Conservation (phyloP, 2,329 filamentous ascomycete genomes). For the Cladosporium sp. region DNA sequence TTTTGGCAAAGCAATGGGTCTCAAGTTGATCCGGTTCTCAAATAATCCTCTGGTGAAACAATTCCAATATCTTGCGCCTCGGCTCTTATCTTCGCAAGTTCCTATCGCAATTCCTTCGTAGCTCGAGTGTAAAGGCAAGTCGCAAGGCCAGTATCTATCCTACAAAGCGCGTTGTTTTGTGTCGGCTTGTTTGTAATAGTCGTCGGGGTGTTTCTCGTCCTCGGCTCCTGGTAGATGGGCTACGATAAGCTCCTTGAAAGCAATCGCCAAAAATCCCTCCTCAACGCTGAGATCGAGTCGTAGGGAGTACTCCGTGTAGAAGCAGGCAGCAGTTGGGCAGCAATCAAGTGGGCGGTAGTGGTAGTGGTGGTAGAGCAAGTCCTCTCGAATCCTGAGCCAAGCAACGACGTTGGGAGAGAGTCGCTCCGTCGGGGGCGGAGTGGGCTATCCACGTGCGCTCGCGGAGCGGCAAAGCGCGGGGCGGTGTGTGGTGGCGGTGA, state of each 20-base stretch:
- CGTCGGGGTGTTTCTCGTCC: not conserved
- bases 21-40: slow-evolving; percentile 11
- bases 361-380: not conserved
- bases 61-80: slow-evolving; percentile 15
- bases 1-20: slow-evolving; percentile 24
- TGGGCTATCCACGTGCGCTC: slow-evolving; percentile 9
- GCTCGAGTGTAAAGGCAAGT: not conserved
- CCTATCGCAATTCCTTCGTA: not conserved
- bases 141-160: not conserved
- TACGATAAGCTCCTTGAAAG: not conserved
- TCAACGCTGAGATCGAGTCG: no score
- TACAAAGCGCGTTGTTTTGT: not conserved
- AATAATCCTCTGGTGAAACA: not conserved
- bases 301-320: no score
- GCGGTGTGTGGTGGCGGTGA: slow-evolving; percentile 5
- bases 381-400: slow-evolving; percentile 4
- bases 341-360: not conserved
- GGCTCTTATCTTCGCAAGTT: slow-evolving; percentile 9
- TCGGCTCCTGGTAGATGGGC: no score
- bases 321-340: not conserved
- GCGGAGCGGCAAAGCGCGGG: not conserved
- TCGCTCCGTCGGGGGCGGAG: slow-evolving; percentile 3
- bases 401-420: slow-evolving; percentile 8
- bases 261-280: not conserved
- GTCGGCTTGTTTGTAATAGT: not conserved